A percentile compares a stretch with the other conserved stretches of the same genome.
These are phyloP conservation scores for Pleurotus eryngii DNA, from an alignment of 768 basidiomycete genomes.

Conservation along the genomic window DNA sequence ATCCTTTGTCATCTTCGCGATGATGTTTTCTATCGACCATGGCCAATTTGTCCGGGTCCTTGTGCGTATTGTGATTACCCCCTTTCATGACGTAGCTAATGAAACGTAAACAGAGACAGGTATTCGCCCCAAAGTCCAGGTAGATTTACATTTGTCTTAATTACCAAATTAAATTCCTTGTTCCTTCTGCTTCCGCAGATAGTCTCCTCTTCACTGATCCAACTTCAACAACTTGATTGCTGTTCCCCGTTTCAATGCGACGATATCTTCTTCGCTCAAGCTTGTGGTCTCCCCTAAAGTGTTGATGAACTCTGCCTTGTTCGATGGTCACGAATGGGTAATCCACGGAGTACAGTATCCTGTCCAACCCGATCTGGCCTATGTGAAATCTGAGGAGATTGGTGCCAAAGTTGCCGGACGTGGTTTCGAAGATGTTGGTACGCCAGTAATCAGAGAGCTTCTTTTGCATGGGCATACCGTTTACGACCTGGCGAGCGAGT, in stretches of 20 bases:
- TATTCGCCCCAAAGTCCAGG: no score
- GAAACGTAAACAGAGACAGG: no score
- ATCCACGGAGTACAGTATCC: conserved; percentile 39
- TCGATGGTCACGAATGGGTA: conserved; percentile 27
- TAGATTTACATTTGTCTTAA: no score
- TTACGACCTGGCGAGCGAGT: conserved; percentile 21
- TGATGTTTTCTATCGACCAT: conserved; percentile 6
- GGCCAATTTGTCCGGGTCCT: no score
- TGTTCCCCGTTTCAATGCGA: neutral
- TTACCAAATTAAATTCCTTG: no score
- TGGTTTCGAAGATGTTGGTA: conserved; percentile 37
- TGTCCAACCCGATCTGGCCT: conserved; percentile 34
- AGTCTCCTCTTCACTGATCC: neutral
- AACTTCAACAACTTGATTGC: conserved; percentile 1
- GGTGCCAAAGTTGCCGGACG: conserved; percentile 39
- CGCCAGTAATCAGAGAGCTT: conserved; percentile 36
- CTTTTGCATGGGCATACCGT: conserved; percentile 34
- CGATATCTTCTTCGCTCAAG: neutral
- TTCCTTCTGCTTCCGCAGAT: no score
- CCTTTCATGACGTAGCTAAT: no score
- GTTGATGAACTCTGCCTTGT: neutral
- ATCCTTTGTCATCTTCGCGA: conserved; percentile 18
- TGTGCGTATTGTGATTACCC: no score
- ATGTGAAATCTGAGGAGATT: conserved; percentile 35
- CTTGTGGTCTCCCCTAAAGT: neutral